Percentiles rank a stretch among this genome's conserved stretches.
Conservation (phyloP, 345 rosid species). For the Citrus medica region DNA sequence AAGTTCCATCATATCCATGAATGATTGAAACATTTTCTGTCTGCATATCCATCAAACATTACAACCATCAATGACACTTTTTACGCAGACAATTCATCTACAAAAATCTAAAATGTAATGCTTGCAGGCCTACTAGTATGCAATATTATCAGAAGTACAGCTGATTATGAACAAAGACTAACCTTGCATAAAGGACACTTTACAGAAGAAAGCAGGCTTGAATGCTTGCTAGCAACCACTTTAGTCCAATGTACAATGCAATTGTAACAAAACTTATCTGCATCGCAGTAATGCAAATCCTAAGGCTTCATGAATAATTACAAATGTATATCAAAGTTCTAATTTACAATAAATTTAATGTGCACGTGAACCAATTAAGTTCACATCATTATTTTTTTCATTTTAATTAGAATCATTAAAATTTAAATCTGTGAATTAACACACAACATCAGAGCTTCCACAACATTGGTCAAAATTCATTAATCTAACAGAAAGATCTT, state of each 20-base stretch:
- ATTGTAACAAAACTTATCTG: conserved; percentile 84
- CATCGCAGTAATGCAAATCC: conserved; percentile 15
- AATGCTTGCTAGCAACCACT: conserved; percentile 59
- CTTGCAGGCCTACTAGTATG: background rate
- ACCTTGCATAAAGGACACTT: conserved; percentile 96
- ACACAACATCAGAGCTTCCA: background rate
- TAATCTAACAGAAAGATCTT: background rate
- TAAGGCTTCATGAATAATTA: background rate
- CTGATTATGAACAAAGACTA: conserved; percentile 16
- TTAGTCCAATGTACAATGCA: conserved; percentile 80
- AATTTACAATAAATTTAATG: background rate
- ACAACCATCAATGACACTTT: conserved; percentile 3
- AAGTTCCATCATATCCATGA: conserved; percentile 57
- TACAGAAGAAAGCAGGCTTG: conserved; percentile 41
- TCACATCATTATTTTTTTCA: background rate
- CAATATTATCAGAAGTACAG: background rate
- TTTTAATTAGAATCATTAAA: background rate
- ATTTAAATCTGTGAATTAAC: background rate
- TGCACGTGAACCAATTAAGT: background rate
- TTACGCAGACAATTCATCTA: background rate
- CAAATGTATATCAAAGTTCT: background rate
- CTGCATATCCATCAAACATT: conserved; percentile 39
- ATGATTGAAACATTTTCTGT: conserved; percentile 62
- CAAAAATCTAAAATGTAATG: background rate
- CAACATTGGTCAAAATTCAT: background rate